Percentiles rank a stretch among this genome's conserved stretches.
Evolutionary conservation across 1,284 basidiomycete genomes (phyloP).

Genomic region (Amylostereum chailletii): DNA sequence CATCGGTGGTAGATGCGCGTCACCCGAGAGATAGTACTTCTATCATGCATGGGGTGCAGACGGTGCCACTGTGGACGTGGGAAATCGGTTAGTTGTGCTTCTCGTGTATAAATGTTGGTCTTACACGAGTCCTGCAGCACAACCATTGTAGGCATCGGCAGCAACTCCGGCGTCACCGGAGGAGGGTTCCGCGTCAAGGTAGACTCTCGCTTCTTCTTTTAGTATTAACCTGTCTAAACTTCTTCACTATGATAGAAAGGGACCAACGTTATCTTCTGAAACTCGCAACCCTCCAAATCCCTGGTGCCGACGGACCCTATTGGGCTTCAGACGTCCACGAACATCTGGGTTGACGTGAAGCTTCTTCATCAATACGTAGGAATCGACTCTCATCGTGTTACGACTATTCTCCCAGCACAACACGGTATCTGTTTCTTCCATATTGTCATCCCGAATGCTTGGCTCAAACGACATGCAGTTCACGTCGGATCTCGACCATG

Average conservation of each 20-base stretch:
- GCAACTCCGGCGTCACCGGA: constrained; percentile 13
- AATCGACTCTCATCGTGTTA: too few species aligned
- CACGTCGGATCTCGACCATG: constrained; percentile 8
- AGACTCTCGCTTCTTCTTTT: background rate
- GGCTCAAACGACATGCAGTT: background rate
- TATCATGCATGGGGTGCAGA: background rate
- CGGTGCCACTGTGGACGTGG: constrained; percentile 9
- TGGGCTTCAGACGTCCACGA: constrained; percentile 17
- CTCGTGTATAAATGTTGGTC: too few species aligned
- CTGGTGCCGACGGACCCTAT: constrained; percentile 17
- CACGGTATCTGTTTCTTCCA: too few species aligned
- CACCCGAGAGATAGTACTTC: background rate
- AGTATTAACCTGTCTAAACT: background rate
- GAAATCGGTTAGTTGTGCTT: constrained; percentile 8
- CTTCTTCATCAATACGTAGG: too few species aligned
- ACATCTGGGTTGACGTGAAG: constrained; percentile 19
- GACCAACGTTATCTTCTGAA: constrained; percentile 18
- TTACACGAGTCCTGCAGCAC: constrained; percentile 1
- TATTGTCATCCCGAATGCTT: too few species aligned
- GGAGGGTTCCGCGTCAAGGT: constrained; percentile 18
- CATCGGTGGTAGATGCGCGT: constrained; percentile 1
- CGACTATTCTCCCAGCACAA: too few species aligned
- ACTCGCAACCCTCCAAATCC: constrained; percentile 16
- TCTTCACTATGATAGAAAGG: constrained; percentile 3
- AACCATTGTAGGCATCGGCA: constrained; percentile 9